phyloP scores from a whole-genome alignment of 1,284 basidiomycete species.

The Ustilago esculenta region DNA sequence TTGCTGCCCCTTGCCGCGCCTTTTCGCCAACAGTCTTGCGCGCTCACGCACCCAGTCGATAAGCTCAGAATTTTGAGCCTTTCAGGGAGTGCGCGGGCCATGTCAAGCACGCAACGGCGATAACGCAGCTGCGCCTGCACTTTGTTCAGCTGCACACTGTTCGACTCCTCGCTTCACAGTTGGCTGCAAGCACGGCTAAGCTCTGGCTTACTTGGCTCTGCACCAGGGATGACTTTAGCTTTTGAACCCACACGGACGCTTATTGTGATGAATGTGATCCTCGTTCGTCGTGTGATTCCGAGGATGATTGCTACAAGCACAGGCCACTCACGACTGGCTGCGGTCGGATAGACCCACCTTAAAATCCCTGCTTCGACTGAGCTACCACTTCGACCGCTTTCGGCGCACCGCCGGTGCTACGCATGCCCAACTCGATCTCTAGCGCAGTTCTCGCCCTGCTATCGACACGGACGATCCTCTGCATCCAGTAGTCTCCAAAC shows the following conservation, averaged over 20 bases:
- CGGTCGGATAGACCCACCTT: no score
- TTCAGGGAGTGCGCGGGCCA: neutral
- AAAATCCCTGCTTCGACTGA: slow-evolving; percentile 18
- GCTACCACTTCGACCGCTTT: neutral
- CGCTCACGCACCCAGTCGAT: neutral
- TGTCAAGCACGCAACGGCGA: neutral
- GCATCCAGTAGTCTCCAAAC: slow-evolving; percentile 48
- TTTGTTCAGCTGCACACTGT: slow-evolving; percentile 1
- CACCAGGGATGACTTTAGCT: no score
- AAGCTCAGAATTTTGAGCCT: neutral
- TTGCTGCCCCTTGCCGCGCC: no score
- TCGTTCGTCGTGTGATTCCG: no score
- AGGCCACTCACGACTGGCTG: no score
- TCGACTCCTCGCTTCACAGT: no score
- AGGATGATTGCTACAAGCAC: neutral
- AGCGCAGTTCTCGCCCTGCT: slow-evolving; percentile 32
- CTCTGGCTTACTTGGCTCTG: no score
- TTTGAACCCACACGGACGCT: no score
- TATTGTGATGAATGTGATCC: no score
- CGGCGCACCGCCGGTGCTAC: neutral
- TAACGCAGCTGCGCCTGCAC: no score
- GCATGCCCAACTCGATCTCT: slow-evolving; percentile 41
- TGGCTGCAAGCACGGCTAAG: no score
- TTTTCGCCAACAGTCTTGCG: no score
- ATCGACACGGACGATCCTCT: slow-evolving; percentile 27